Evolutionary conservation across 164 flowering plant species (phyloP).

Genomic region (Stephania cephalantha): DNA sequence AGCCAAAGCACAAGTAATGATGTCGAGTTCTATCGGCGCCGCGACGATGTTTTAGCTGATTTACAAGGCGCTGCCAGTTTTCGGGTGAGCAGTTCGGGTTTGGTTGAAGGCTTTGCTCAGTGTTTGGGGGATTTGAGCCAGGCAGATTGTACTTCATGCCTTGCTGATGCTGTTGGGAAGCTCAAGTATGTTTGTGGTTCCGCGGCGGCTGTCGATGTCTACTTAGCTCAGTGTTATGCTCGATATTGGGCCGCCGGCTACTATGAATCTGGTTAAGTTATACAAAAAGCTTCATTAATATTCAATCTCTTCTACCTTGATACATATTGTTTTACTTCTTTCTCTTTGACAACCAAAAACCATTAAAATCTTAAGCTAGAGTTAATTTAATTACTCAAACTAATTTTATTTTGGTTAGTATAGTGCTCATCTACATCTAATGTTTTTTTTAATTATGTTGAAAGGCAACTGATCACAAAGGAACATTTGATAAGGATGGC

Average conservation of each 20-base stretch:
- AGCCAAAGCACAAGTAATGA: slow-evolving; percentile 47
- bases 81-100: slow-evolving; percentile 54
- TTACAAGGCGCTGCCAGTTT: slow-evolving; percentile 46
- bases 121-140: slow-evolving; percentile 69
- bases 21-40: slow-evolving; percentile 50
- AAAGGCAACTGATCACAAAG: neutral
- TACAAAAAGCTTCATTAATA: neutral
- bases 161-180: slow-evolving; percentile 54
- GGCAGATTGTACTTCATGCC: slow-evolving; percentile 55
- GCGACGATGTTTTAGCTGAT: slow-evolving; percentile 81
- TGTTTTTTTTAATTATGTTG: neutral
- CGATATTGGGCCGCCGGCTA: slow-evolving; percentile 87
- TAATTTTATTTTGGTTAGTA: neutral
- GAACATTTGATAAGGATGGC: neutral
- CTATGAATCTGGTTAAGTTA: slow-evolving; percentile 39
- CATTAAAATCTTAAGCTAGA: neutral
- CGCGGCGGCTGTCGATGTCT: slow-evolving; percentile 70
- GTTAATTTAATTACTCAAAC: neutral
- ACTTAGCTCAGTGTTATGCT: slow-evolving; percentile 75
- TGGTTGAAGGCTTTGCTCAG: slow-evolving; percentile 72
- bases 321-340: neutral
- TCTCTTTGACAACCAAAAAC: neutral
- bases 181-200: slow-evolving; percentile 74
- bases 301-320: neutral
- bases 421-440: neutral